phyloP scores from a whole-genome alignment of 306 rosid genomes.

The Cyamopsis tetragonoloba region DNA sequence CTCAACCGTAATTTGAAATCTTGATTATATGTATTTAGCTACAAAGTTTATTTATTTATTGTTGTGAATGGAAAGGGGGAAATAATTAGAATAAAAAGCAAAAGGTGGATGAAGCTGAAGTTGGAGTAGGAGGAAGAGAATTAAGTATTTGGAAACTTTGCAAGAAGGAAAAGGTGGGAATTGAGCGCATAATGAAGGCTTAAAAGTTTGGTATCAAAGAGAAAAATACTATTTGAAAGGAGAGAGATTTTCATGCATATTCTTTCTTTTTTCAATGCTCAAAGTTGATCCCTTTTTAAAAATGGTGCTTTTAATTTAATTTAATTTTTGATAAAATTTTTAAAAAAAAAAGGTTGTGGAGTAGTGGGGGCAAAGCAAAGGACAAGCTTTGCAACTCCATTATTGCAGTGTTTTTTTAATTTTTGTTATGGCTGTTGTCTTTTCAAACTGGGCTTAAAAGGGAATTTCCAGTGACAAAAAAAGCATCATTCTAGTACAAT shows the following conservation, averaged over 20 bases:
- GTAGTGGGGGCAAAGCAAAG: slow-evolving; percentile 63
- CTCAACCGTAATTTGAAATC: no score
- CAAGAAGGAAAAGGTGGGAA: slow-evolving; percentile 51
- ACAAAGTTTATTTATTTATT: background rate
- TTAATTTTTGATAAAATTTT: slow-evolving; percentile 42
- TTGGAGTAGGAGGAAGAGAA: slow-evolving; percentile 31
- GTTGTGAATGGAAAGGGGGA: slow-evolving; percentile 1
- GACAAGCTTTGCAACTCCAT: slow-evolving; percentile 60
- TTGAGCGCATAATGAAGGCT: slow-evolving; percentile 48
- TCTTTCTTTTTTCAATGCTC: slow-evolving; percentile 68
- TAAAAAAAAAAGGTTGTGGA: slow-evolving; percentile 29
- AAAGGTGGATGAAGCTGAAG: slow-evolving; percentile 16
- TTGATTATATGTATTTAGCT: background rate
- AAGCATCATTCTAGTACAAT: slow-evolving; percentile 37
- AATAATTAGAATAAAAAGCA: slow-evolving; percentile 29
- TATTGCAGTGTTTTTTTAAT: slow-evolving; percentile 56
- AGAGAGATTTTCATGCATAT: slow-evolving; percentile 68
- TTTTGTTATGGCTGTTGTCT: slow-evolving; percentile 45
- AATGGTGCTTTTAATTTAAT: slow-evolving; percentile 43
- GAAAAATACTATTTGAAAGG: slow-evolving; percentile 31
- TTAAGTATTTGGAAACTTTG: slow-evolving; percentile 50
- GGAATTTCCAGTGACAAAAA: slow-evolving; percentile 37
- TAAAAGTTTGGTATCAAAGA: slow-evolving; percentile 50
- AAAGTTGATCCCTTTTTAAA: slow-evolving; percentile 58
- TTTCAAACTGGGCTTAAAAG: slow-evolving; percentile 48